A percentile compares a stretch with the other conserved stretches of the same genome.
These are phyloP conservation scores for Ceriops decandra DNA, from an alignment of 345 rosid genomes.

Conservation along the genomic window DNA sequence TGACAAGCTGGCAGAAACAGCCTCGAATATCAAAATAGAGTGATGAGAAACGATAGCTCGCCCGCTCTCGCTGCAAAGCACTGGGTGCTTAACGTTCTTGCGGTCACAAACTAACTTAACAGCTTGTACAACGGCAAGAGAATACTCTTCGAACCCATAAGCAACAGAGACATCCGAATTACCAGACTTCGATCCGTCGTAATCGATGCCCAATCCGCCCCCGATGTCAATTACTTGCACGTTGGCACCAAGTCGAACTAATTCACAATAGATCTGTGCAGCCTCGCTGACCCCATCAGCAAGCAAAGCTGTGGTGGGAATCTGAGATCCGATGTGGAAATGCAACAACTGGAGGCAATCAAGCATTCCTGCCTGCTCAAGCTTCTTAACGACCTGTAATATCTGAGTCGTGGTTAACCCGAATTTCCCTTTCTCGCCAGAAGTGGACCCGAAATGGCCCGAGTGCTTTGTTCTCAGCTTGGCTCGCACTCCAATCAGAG, in stretches of 20 bases:
- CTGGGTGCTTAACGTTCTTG: constrained; percentile 69
- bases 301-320: constrained; percentile 65
- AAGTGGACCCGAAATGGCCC: constrained; percentile 92
- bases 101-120: constrained; percentile 62
- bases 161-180: constrained; percentile 85
- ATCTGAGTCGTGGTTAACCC: constrained; percentile 80
- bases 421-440: constrained; percentile 93
- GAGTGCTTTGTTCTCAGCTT: constrained; percentile 87
- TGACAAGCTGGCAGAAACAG: constrained; percentile 40
- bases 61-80: constrained; percentile 85
- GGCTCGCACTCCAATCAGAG: constrained; percentile 77
- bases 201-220: constrained; percentile 90
- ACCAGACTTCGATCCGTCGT: constrained; percentile 87
- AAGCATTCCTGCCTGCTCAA: constrained; percentile 60
- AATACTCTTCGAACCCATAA: constrained; percentile 77
- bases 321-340: constrained; percentile 95
- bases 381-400: constrained; percentile 64
- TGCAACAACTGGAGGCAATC: constrained; percentile 81
- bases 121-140: constrained; percentile 70
- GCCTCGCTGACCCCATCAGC: constrained; percentile 77
- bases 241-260: constrained; percentile 75
- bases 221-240: constrained; percentile 79
- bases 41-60: constrained; percentile 95
- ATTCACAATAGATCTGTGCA: constrained; percentile 85
- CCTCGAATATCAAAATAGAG: constrained; percentile 78